phyloP scores from a whole-genome alignment of 148 eudicot genomes.

The Polygonum maritimum region DNA sequence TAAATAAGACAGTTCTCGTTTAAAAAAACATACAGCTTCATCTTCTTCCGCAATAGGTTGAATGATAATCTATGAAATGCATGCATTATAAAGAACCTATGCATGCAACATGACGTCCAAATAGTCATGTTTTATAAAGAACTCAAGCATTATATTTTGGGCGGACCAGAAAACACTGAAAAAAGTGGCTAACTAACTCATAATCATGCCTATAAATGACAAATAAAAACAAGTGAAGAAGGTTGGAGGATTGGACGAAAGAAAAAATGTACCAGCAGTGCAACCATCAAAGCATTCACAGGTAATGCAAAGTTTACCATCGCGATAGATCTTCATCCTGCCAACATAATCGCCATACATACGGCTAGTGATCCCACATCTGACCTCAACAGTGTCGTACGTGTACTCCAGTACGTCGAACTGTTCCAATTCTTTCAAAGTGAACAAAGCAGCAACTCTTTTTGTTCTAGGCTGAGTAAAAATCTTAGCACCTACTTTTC shows the following conservation, averaged over 20 bases:
- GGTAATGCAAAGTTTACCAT: neutral
- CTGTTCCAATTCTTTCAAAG: neutral
- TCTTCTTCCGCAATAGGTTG: no score
- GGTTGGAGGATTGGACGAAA: neutral
- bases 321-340: neutral
- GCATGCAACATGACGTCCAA: no score
- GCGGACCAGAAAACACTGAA: no score
- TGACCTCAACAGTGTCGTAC: neutral
- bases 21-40: no score
- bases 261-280: neutral
- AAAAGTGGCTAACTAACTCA: no score
- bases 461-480: neutral
- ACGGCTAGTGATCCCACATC: slow-evolving; percentile 7
- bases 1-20: neutral
- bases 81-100: no score
- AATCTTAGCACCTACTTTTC: neutral
- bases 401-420: neutral
- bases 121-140: no score
- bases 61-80: no score
- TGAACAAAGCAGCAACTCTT: neutral
- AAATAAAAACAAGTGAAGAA: neutral
- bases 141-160: no score
- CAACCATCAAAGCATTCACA: slow-evolving; percentile 7
- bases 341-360: neutral
- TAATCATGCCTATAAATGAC: no score